A percentile compares a stretch with the other conserved stretches of the same genome.
Conservation (phyloP, 192 early-diverging fungal species). For the Linnemannia schmuckeri region DNA sequence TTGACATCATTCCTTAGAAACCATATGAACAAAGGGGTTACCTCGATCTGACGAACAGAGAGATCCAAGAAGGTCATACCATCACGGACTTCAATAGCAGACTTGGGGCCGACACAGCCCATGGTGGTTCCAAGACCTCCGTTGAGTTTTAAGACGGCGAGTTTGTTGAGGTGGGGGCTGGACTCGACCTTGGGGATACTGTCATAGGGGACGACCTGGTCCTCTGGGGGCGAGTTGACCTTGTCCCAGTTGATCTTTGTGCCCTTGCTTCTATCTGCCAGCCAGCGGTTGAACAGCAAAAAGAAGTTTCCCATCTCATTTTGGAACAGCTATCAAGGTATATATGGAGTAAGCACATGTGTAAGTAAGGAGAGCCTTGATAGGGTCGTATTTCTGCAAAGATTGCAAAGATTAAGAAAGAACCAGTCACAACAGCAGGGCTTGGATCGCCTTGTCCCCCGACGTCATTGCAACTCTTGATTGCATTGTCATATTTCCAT, state of each 20-base stretch:
- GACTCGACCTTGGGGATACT: slow-evolving; percentile 68
- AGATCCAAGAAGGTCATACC: slow-evolving; percentile 99
- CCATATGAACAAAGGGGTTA: slow-evolving; percentile 34
- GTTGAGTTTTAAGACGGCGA: slow-evolving; percentile 99
- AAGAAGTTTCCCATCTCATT: slow-evolving; percentile 92
- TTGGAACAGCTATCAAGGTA: slow-evolving; percentile 65
- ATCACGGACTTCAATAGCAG: slow-evolving; percentile 98
- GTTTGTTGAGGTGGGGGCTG: slow-evolving; percentile 81
- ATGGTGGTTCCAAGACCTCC: slow-evolving; percentile 99
- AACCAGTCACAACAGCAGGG: neutral
- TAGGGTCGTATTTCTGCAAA: neutral
- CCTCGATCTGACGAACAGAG: slow-evolving; percentile 98
- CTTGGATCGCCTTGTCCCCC: neutral
- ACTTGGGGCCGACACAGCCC: slow-evolving; percentile 99
- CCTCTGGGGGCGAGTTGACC: slow-evolving; percentile 91
- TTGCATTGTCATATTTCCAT: neutral
- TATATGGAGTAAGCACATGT: neutral
- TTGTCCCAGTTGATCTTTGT: slow-evolving; percentile 94
- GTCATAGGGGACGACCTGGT: slow-evolving; percentile 89
- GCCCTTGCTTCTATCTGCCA: slow-evolving; percentile 83
- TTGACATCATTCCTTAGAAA: neutral
- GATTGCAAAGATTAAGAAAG: neutral
- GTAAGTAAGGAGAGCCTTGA: neutral
- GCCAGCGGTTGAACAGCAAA: slow-evolving; percentile 86
- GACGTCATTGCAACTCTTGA: neutral